Base-by-base conservation (phyloP, 768 basidiomycete species). In the Lanmaoa pseudosensibilis region DNA sequence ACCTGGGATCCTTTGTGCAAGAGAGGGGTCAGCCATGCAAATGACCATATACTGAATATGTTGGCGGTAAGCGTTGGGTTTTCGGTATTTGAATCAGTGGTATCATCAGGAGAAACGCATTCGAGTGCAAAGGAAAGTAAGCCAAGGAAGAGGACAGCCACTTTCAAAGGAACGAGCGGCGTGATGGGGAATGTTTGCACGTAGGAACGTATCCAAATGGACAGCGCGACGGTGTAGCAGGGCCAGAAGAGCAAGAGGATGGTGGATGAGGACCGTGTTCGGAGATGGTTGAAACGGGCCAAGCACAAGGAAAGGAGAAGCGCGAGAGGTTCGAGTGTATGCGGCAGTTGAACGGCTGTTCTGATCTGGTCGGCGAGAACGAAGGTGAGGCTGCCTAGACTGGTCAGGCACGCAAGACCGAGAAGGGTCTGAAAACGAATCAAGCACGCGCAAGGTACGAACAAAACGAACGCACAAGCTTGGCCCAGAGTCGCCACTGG, bases 211-310 rank as follows among this genome's bases (percentile, higher is more conserved):
- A 83, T 74, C 81, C 87, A 84, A 6, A 90, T 68, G 12, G 73
- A 63, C 0, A 84, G 62, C 0, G 74, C 75, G 16, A 77, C 19
- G 13, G 82, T 48, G 62, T 92, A 90, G 10, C 80, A 49, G 0
- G 92, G 91, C 88, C 91, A 96, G 72, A 92, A 95, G 46, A 95
- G 68, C 11, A 97, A 81, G 37, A 94, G 72, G 13, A 84, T 66
- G 2, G 88, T 78, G 0, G 91, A 92, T 0, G 94, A 88, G 10
- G 80, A 78, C 18, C 85, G 81, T 1, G 85, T 81, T 16, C 85
- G 83, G 37, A 82, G 81, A 68, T 94, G 91, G 59, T 90, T 92
- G 54, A 80, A 71, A 60, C 80, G 81, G 2, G 86, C 86, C 43
- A 92, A 72, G 23, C 75, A 57, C 3, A 80, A 65, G 18, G 83